Base-by-base conservation (phyloP, 1,284 basidiomycete genomes). In the Phlebopus sp. region DNA sequence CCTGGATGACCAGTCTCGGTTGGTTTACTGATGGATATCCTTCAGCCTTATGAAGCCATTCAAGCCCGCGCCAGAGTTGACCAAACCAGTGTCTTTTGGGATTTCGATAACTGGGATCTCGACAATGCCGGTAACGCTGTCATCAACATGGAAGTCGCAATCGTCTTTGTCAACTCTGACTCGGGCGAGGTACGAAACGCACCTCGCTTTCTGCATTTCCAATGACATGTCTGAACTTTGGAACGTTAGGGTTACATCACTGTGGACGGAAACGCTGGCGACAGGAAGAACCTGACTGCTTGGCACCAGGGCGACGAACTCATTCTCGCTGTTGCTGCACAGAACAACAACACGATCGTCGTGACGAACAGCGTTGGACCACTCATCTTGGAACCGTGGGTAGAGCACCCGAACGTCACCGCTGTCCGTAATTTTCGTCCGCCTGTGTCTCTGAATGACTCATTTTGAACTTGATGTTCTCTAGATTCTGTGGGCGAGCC, bases 281-380 rank as follows among this genome's bases (percentile, higher is more conserved):
- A 72, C 72, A 55, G 55, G 75, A 75, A 72, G 72, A 77, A 79
- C 54, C 58, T 79, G 15, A 73, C 73, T 0, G 72, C 76, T 1
- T 79, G 77, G 77, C 59, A 73, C 52, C 64, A 67, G 39, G 78
- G 77, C 9, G 76, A 77, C 15, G 46, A 48, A 8, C 61, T 67
- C 39, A 58, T 67, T 47, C 46, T 47, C 17, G 50, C 54, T 29
- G 56, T 60, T 15, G 60, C 71, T n/a, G 43, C 45, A 17, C 49
- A 52, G 14, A 64, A 62, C 44, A 64, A 64, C 54, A 79, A 81
- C 59, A 77, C 76, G 3, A 67, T 81, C 25, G 79, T 81, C n/a
- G 69, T 81, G 29, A 62, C 77, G 13, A 74, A 80, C 58, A 67
- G 70, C 5, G 72, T 74, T 39, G 75, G 75, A 1, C 68, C 75